Evolutionary conservation across 306 rosid species (phyloP).

Genomic region (Lagenaria siceraria): DNA sequence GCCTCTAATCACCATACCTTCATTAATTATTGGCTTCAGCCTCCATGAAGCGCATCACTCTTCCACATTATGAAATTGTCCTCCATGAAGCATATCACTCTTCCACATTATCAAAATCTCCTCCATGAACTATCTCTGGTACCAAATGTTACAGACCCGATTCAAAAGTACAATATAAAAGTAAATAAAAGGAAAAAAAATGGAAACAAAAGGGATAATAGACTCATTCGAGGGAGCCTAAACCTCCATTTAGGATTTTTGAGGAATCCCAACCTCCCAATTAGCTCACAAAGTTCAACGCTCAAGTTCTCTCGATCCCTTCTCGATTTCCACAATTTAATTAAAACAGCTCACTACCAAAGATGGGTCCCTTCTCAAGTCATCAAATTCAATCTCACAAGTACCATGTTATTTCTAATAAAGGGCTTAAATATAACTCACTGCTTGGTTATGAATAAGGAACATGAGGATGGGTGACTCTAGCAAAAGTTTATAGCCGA

Average conservation of each 20-base stretch:
- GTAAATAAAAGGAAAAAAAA: no score
- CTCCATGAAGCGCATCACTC: no score
- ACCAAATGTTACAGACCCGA: background rate
- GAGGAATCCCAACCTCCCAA: background rate
- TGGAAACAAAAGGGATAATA: background rate
- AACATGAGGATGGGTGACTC: background rate
- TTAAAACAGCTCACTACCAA: background rate
- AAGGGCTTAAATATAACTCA: background rate
- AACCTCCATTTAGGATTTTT: background rate
- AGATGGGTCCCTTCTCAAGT: background rate
- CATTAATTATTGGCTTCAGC: no score
- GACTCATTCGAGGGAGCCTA: background rate
- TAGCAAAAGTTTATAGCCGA: background rate
- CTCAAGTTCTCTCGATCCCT: background rate
- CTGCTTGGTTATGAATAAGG: background rate
- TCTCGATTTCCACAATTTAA: background rate
- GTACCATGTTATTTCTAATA: background rate
- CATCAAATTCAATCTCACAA: background rate
- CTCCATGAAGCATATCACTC: no score
- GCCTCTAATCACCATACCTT: no score
- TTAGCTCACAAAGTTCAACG: background rate
- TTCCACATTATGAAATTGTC: no score
- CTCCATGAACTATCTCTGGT: no score
- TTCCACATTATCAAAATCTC: no score
- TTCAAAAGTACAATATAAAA: no score